Conservation (phyloP, 257 asterid genomes). For the Paraleonurus japonicus region DNA sequence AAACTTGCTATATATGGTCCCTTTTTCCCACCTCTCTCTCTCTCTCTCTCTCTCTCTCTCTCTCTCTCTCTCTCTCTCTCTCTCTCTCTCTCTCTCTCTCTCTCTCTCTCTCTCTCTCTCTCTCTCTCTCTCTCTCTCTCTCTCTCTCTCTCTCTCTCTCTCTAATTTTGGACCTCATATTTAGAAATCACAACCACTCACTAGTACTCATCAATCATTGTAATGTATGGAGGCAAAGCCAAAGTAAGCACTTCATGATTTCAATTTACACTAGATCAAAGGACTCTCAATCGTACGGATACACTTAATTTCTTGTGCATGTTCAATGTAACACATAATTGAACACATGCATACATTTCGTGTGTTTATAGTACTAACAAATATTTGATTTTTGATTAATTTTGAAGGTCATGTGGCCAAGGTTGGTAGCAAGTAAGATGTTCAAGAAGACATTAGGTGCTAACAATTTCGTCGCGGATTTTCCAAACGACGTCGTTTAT, state of each 20-base stretch:
- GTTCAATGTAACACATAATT: no score
- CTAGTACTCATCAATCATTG: not conserved
- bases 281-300: no score
- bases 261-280: no score
- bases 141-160: not conserved
- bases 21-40: no score
- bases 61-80: no score
- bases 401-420: conserved; percentile 63
- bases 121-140: no score
- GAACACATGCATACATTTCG: not conserved
- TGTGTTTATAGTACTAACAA: not conserved
- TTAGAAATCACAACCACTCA: no score
- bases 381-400: not conserved
- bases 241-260: conserved; percentile 41
- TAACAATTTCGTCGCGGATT: conserved; percentile 58
- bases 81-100: no score
- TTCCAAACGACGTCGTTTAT: conserved; percentile 19
- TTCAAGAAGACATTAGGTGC: conserved; percentile 43
- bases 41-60: no score
- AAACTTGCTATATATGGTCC: no score
- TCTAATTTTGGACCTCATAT: conserved; percentile 8
- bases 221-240: conserved; percentile 37
- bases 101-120: no score
- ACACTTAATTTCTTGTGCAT: not conserved
- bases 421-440: conserved; percentile 59